Base-by-base conservation (phyloP, 495 filamentous ascomycete species). In the Talaromyces ruber region DNA sequence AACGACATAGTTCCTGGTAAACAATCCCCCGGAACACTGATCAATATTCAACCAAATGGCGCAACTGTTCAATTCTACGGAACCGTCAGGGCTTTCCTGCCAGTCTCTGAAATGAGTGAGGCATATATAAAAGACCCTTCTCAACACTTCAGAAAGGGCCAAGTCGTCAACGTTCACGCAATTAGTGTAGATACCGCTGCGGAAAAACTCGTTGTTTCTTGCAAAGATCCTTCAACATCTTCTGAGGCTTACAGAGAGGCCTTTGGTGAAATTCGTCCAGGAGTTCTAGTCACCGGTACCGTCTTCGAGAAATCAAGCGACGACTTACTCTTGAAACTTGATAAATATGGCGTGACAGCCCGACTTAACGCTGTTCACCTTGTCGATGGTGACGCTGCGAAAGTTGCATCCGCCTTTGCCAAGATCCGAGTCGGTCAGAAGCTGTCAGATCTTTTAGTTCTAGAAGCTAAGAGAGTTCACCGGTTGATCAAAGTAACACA, bases 21-120 rank as follows among this genome's bases (percentile, higher is more conserved):
- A 61, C 87, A 92, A 65, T 86, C 85, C 26, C 88, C 86, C 21
- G 95, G 93, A 62, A 97, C 92, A 6, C 85, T 98, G 58, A 77
- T 96, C 64, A 94, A 86, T 52, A 71, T 98, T 12, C 75, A 92
- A 51, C 69, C 80, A 22, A 83, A 84, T 64, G 95, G 94, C 62
- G 94, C 93, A 12, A 84, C 95, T 22, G 89, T 98, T 56, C 92
- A 97, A 66, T 98, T 97, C 77, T 98, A 93, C 68, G 91, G 92
- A 24, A 72, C 79, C 8, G 75, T 97, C 43, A 82, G 84, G 54
- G 95, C 86, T 11, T 98, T 93, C 74, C 81, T 98, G 60, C 93
- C 94, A 1, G 85, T 95, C 2, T 88, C 89, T 3, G 93, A 98
- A 70, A 98, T 98, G 95, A 97, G 93, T 70, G 95, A 97, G 69